Base-by-base conservation (phyloP, 352 stramenopile species). In the Halophytophthora batemanensis region DNA sequence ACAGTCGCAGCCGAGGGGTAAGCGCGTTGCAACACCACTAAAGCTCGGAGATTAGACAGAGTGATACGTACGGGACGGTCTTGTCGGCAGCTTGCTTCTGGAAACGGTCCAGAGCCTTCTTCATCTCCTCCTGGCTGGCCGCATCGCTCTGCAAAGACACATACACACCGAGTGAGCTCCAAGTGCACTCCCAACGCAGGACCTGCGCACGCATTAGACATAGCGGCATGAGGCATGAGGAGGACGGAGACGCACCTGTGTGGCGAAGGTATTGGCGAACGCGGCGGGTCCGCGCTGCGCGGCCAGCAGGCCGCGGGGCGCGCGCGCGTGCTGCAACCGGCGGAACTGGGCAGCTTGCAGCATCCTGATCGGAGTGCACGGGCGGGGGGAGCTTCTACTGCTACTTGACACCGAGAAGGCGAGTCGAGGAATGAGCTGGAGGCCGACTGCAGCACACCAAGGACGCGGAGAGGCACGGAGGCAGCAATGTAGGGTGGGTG, bases 1-100 rank as follows among this genome's bases (percentile, higher is more conserved):
- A n/a, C n/a, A n/a, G n/a, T n/a, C n/a, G n/a, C n/a, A n/a, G n/a
- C n/a, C n/a, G n/a, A n/a, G n/a, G n/a, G n/a, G n/a, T n/a, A n/a
- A n/a, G n/a, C n/a, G n/a, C n/a, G n/a, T n/a, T n/a, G n/a, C n/a
- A n/a, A n/a, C n/a, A n/a, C n/a, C n/a, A n/a, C n/a, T n/a, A n/a
- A n/a, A n/a, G n/a, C n/a, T n/a, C n/a, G n/a, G n/a, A n/a, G n/a
- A n/a, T n/a, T n/a, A n/a, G n/a, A n/a, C n/a, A n/a, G n/a, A n/a
- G n/a, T n/a, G n/a, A n/a, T n/a, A n/a, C n/a, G n/a, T n/a, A n/a
- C n/a, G 77, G 77, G 31, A 91, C 80, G 25, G 80, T 89, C 68
- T 89, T 87, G 59, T 54, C 48, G 6, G 80, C 80, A 1, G 77
- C 67, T 12, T 74, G 63, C 63, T 86, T 82, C 61, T 91, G 80